Evolutionary conservation across 1,284 basidiomycete species (phyloP).

Genomic region (Rhodotorula sp.): DNA sequence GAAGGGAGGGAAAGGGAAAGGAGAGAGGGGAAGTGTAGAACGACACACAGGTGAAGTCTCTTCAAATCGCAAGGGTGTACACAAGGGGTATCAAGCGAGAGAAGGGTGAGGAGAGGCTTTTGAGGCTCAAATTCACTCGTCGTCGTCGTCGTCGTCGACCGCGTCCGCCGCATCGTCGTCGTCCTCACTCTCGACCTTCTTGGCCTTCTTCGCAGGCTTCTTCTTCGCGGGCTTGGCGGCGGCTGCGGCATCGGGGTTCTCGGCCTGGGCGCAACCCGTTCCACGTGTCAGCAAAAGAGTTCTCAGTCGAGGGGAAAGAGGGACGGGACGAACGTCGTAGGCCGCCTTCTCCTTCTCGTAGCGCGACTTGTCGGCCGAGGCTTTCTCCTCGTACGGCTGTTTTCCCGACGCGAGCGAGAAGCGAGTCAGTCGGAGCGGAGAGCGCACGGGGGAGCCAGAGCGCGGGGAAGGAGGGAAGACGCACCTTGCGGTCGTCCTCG

Average conservation of each 20-base stretch:
- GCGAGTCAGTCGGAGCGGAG: neutral
- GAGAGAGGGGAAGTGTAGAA: neutral
- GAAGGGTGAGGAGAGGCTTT: neutral
- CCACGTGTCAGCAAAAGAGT: too few species aligned
- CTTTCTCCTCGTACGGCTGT: slow-evolving; percentile 86
- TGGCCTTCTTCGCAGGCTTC: slow-evolving; percentile 12
- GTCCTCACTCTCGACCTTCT: slow-evolving; percentile 25
- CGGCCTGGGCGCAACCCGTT: neutral
- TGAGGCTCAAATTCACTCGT: slow-evolving; percentile 9
- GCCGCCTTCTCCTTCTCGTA: slow-evolving; percentile 76
- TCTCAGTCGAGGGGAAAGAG: neutral
- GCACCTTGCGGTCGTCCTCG: slow-evolving; percentile 78
- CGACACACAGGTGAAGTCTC: neutral
- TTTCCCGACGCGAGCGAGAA: neutral
- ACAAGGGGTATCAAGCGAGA: neutral
- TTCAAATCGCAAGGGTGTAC: neutral
- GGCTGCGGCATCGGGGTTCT: slow-evolving; percentile 9
- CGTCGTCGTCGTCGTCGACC: slow-evolving; percentile 27
- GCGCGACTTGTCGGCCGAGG: slow-evolving; percentile 72
- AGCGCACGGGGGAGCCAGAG: slow-evolving; percentile 7
- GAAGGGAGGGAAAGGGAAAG: neutral
- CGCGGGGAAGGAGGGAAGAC: slow-evolving; percentile 27
- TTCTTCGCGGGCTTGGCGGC: slow-evolving; percentile 9
- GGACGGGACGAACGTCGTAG: slow-evolving; percentile 54
- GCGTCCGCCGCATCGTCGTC: slow-evolving; percentile 17